phyloP scores from a whole-genome alignment of 345 rosid genomes.

The Carallia brachiata region DNA sequence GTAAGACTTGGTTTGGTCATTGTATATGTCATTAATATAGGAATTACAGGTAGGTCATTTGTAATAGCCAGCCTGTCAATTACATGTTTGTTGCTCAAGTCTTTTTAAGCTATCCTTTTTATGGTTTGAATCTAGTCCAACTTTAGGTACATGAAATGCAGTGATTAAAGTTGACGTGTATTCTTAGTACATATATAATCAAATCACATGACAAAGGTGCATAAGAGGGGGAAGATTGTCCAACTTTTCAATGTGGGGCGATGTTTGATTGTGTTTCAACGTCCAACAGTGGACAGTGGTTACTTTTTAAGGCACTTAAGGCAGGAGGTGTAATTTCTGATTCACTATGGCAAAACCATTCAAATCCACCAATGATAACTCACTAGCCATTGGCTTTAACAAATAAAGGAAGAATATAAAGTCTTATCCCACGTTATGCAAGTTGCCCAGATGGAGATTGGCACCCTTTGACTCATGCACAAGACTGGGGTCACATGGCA shows the following conservation, averaged over 20 bases:
- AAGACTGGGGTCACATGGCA: constrained; percentile 11
- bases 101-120: too few relatives aligned
- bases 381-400: not conserved
- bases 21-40: not conserved
- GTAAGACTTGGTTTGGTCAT: not conserved
- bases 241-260: not conserved
- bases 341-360: constrained; percentile 12
- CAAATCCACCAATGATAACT: constrained; percentile 12
- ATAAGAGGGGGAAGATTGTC: not conserved
- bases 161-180: too few relatives aligned
- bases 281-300: not conserved
- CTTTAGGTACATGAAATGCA: not conserved
- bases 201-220: too few relatives aligned
- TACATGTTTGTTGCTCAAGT: too few relatives aligned
- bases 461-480: constrained; percentile 15
- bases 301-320: constrained; percentile 10
- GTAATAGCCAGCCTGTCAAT: too few relatives aligned
- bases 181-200: too few relatives aligned
- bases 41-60: too few relatives aligned
- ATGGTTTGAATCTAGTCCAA: not conserved
- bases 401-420: not conserved
- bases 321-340: constrained; percentile 1
- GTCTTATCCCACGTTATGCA: not conserved
- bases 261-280: constrained; percentile 6
- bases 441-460: not conserved